Evolutionary conservation across 1,284 basidiomycete species (phyloP).

Genomic region (Exobasidium cylindrosporum): DNA sequence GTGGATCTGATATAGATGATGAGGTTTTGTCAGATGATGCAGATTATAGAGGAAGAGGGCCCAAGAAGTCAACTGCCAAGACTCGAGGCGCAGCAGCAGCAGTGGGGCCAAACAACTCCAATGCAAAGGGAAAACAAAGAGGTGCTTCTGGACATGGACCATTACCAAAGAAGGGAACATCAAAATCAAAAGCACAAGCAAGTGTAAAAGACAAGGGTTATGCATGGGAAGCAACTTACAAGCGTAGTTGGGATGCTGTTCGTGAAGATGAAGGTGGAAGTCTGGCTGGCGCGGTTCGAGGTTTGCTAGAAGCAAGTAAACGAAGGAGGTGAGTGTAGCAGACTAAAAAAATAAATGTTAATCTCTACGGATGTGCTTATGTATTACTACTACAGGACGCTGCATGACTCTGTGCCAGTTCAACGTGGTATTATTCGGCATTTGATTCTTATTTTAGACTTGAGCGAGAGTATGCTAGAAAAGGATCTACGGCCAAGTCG

Average conservation of each 20-base stretch:
- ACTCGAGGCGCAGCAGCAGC: neutral
- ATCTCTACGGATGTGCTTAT: no score
- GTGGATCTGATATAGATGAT: neutral
- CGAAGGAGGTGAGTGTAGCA: slow-evolving; percentile 67
- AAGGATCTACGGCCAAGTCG: slow-evolving; percentile 87
- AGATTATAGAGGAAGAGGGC: neutral
- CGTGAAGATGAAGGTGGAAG: slow-evolving; percentile 93
- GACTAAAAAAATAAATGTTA: no score
- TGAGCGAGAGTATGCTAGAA: slow-evolving; percentile 88
- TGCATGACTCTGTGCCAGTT: slow-evolving; percentile 60
- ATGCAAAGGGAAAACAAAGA: neutral
- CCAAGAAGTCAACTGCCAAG: neutral
- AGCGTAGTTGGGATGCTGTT: slow-evolving; percentile 92
- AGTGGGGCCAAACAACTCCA: neutral
- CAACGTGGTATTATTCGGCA: slow-evolving; percentile 95
- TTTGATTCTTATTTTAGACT: slow-evolving; percentile 81
- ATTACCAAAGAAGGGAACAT: neutral
- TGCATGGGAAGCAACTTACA: slow-evolving; percentile 93
- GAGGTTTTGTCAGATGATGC: slow-evolving; percentile 9
- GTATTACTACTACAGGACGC: slow-evolving; percentile 6
- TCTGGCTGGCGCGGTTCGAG: slow-evolving; percentile 82
- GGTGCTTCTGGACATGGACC: neutral
- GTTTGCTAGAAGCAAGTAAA: slow-evolving; percentile 77
- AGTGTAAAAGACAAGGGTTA: slow-evolving; percentile 59
- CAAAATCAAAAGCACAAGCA: slow-evolving; percentile 16